Evolutionary conservation across 1,284 basidiomycete genomes (phyloP).

Genomic region (Marasmius sp.): DNA sequence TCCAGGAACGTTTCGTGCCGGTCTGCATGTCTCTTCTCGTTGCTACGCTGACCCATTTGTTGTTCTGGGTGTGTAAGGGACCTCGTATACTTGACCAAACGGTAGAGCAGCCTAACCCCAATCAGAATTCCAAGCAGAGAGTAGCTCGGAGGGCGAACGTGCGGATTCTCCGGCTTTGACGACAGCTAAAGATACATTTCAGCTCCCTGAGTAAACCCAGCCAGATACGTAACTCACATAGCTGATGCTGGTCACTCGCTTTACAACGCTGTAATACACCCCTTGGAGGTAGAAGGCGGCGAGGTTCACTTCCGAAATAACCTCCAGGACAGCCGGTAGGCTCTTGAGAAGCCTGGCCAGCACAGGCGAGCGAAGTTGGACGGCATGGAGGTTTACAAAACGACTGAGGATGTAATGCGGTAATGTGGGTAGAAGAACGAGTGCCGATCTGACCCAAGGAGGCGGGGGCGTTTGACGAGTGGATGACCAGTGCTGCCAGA

Average conservation of each 20-base stretch:
- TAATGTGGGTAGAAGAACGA: constrained; percentile 67
- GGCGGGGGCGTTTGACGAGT: constrained; percentile 45
- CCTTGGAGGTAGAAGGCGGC: constrained; percentile 82
- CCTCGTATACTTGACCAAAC: constrained; percentile 49
- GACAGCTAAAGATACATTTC: constrained; percentile 56
- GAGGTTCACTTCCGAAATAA: constrained; percentile 73
- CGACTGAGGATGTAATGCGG: constrained; percentile 61
- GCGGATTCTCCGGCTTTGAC: constrained; percentile 66
- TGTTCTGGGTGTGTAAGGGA: constrained; percentile 14
- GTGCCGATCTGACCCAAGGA: constrained; percentile 41
- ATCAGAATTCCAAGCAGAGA: constrained; percentile 82
- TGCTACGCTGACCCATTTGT: constrained; percentile 22
- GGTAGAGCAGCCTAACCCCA: constrained; percentile 66
- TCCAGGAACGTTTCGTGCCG: constrained; percentile 59
- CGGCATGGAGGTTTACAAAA: constrained; percentile 39
- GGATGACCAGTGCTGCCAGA: constrained; percentile 65
- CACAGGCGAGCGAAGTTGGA: constrained; percentile 31
- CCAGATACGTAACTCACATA: constrained; percentile 55
- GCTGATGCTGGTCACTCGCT: constrained; percentile 69
- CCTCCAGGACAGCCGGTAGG: constrained; percentile 50
- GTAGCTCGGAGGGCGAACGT: constrained; percentile 78
- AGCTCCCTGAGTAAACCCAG: background rate
- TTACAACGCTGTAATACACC: constrained; percentile 74
- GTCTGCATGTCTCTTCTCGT: constrained; percentile 12
- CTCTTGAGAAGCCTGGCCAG: constrained; percentile 39